These are phyloP conservation scores for Chlorophyllum brunneum DNA, from an alignment of 768 basidiomycete genomes.

Conservation along the genomic window DNA sequence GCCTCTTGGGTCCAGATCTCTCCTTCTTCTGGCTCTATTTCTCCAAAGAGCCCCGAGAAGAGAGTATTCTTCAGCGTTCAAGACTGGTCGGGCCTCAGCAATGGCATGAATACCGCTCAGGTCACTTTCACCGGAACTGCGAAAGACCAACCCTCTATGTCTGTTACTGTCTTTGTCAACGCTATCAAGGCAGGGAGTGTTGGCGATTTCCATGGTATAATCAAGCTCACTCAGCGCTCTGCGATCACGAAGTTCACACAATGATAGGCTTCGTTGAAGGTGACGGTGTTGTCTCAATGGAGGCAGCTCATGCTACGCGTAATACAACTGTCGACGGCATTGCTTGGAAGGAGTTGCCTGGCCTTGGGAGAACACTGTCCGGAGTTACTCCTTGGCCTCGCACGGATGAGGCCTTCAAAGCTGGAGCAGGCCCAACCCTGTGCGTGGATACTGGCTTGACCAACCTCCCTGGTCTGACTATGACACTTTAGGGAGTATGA, in stretches of 20 bases:
- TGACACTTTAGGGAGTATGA: conserved; percentile 51
- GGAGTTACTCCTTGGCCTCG: conserved; percentile 59
- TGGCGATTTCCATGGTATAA: conserved; percentile 40
- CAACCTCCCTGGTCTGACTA: not conserved
- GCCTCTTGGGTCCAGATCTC: conserved; percentile 50
- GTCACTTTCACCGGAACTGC: conserved; percentile 45
- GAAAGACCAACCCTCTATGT: conserved; percentile 30
- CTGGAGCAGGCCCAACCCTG: conserved; percentile 60
- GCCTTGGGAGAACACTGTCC: conserved; percentile 55
- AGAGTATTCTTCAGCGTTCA: conserved; percentile 52
- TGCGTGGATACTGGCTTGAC: conserved; percentile 21
- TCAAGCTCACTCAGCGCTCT: not conserved
- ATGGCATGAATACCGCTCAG: conserved; percentile 30
- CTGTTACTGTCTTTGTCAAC: conserved; percentile 27
- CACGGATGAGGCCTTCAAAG: conserved; percentile 49
- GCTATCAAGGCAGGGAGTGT: conserved; percentile 34
- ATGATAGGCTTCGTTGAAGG: conserved; percentile 55
- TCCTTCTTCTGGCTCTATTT: conserved; percentile 44
- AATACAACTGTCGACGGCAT: conserved; percentile 46
- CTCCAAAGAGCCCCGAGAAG: conserved; percentile 41
- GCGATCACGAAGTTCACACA: not conserved
- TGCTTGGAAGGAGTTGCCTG: conserved; percentile 54
- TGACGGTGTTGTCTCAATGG: conserved; percentile 58
- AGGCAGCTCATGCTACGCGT: conserved; percentile 54
- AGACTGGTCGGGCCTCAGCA: conserved; percentile 51